A percentile compares a stretch with the other conserved stretches of the same genome.
Conservation (phyloP, 116 monocot species). For the Iris pallida region DNA sequence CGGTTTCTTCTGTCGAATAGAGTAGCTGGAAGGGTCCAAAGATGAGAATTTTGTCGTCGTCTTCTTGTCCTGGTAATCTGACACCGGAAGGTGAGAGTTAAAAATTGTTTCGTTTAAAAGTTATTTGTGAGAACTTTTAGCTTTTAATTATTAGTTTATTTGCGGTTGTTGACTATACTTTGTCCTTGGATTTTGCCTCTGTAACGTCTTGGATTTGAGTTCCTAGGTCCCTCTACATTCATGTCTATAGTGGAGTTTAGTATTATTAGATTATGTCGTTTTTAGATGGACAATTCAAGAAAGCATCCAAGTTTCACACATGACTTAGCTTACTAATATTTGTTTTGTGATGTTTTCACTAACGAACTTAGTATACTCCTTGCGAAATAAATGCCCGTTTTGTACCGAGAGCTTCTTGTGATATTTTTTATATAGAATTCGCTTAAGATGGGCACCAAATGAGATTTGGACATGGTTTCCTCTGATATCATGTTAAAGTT, state of each 20-base stretch:
- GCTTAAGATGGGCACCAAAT: no score
- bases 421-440: no score
- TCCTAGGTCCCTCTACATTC: neutral
- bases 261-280: no score
- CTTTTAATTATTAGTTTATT: neutral
- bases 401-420: no score
- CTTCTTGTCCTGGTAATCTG: slow-evolving; percentile 18
- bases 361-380: no score
- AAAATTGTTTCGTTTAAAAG: neutral
- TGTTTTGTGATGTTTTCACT: no score
- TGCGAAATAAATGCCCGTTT: no score
- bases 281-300: slow-evolving; percentile 2
- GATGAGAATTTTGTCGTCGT: slow-evolving; percentile 44
- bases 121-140: neutral
- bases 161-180: neutral
- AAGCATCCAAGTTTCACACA: no score
- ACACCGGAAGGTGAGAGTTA: slow-evolving; percentile 39
- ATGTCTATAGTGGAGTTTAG: no score
- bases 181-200: neutral
- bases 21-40: neutral
- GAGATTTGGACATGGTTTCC: no score
- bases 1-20: neutral
- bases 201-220: neutral
- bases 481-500: no score
- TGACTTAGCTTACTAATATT: no score